Evolutionary conservation across 495 filamentous ascomycete genomes (phyloP), one percentile per base, ranked within the genome.

Genomic region (Penicillium riverlandense): DNA sequence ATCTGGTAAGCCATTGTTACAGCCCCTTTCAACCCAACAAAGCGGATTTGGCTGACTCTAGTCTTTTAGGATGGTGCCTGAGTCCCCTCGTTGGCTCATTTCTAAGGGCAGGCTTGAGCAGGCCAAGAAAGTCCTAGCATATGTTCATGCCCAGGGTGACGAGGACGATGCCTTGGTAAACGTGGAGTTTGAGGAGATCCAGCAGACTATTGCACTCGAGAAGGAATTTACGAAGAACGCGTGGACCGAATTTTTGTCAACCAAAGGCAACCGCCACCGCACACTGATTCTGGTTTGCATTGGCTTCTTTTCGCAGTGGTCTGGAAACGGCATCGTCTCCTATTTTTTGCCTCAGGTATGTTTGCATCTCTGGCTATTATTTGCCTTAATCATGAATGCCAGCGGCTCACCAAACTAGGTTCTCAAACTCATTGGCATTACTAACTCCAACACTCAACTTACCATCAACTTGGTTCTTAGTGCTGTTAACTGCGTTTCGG

Each of bases 191-290:
- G 45, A 63, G 12, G 49, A 59, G 12, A 59, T 55, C 15, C 45
- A 57, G 11, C 42, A 54, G 29, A 45, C 59, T 4, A 47, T 61
- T 22, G 43, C 39, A 3, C 44, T 57, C 2, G 59, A 64, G 45
- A 62, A 65, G 38, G 45, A 64, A 41, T 48, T 52, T 35, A 52
- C 58, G 42, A 55, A 63, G 35, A 50, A 51, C 38, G 53, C 28
- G 29, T 53, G 58, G 41, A 66, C 50, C 27, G 79, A 84, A 49
- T 80, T 86, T 62, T 71, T 82, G 70, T 63, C 63, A 31, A 84
- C 80, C 42, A 74, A 71, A 55, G 82, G 82, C 46, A 87, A 87
- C 66, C 73, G 80, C 10, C 79, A 82, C 53, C 72, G 82, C 11
- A 56, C 79, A 1, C 45, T 58, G 29, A 59, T 85, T 22, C 70